Conservation (phyloP, 805 yeast genomes). For the Monosporozyma yasuniensis region DNA sequence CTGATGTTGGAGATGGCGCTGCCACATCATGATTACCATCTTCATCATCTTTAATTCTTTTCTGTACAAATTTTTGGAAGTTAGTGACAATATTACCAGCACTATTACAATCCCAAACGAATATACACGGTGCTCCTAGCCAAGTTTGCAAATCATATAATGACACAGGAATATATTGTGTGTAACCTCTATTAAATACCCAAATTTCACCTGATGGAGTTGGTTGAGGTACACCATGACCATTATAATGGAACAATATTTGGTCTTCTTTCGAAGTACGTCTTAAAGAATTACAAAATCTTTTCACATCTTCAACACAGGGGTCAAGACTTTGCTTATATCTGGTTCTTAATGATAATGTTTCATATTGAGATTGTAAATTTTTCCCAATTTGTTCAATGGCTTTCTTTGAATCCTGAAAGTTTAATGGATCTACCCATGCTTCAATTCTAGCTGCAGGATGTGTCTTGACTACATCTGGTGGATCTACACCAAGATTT, state of each 20-base stretch:
- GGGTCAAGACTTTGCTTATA: slow-evolving; percentile 91
- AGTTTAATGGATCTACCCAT: slow-evolving; percentile 82
- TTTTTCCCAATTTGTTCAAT: slow-evolving; percentile 84
- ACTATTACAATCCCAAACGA: slow-evolving; percentile 87
- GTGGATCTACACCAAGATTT: slow-evolving; percentile 94
- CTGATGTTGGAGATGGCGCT: slow-evolving; percentile 36
- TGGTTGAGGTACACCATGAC: slow-evolving; percentile 98
- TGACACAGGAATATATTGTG: slow-evolving; percentile 95
- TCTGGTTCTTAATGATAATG: slow-evolving; percentile 74
- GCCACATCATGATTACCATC: slow-evolving; percentile 40
- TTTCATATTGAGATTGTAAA: slow-evolving; percentile 81
- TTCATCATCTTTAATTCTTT: slow-evolving; percentile 78
- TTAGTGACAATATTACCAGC: slow-evolving; percentile 91
- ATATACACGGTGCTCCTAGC: slow-evolving; percentile 96
- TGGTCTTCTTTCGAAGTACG: slow-evolving; percentile 91
- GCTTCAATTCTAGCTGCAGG: slow-evolving; percentile 90
- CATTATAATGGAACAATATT: slow-evolving; percentile 88
- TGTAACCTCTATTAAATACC: slow-evolving; percentile 95
- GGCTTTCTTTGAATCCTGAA: slow-evolving; percentile 81
- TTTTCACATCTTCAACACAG: slow-evolving; percentile 86
- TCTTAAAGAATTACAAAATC: slow-evolving; percentile 81
- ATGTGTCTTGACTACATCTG: slow-evolving; percentile 85
- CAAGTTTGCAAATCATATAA: slow-evolving; percentile 92
- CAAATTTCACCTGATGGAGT: slow-evolving; percentile 94
- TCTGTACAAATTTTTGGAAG: slow-evolving; percentile 82